These are phyloP conservation scores for Gardenia jasminoides DNA, from an alignment of 257 asterid genomes.

Conservation along the genomic window DNA sequence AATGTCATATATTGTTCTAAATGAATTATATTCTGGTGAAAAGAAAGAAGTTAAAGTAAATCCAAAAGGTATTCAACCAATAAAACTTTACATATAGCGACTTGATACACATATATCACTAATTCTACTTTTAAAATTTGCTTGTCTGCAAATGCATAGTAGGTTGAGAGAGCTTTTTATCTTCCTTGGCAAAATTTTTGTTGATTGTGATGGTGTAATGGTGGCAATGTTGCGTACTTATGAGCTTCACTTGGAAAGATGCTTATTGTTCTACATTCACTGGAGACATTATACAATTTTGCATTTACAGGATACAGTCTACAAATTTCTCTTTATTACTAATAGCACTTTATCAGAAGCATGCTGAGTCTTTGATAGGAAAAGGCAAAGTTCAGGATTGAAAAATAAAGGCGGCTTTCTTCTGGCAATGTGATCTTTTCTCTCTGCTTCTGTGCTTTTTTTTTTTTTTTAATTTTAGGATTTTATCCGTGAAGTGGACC, in stretches of 20 bases:
- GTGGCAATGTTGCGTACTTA: neutral
- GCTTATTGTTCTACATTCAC: neutral
- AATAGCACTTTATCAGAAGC: neutral
- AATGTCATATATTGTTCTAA: neutral
- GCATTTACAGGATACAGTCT: neutral
- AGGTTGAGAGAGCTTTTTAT: neutral
- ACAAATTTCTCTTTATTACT: neutral
- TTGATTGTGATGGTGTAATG: neutral
- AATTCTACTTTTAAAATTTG: neutral
- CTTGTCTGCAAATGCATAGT: neutral
- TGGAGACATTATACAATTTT: neutral
- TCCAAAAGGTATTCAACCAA: neutral
- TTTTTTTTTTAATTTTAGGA: conserved; percentile 46
- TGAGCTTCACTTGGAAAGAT: neutral
- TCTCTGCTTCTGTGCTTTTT: neutral
- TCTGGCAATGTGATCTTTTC: neutral
- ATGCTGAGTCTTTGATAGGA: conserved; percentile 4
- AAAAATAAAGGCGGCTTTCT: neutral
- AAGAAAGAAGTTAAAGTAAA: neutral
- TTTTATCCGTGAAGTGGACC: conserved; percentile 89
- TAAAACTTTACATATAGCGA: neutral
- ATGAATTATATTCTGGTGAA: neutral
- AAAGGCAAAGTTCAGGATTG: neutral
- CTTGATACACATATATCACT: neutral
- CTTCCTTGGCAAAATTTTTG: neutral